These are phyloP conservation scores for Microbotryum lychnidis-dioicae DNA, from an alignment of 1,284 basidiomycete species.

Conservation along the genomic window DNA sequence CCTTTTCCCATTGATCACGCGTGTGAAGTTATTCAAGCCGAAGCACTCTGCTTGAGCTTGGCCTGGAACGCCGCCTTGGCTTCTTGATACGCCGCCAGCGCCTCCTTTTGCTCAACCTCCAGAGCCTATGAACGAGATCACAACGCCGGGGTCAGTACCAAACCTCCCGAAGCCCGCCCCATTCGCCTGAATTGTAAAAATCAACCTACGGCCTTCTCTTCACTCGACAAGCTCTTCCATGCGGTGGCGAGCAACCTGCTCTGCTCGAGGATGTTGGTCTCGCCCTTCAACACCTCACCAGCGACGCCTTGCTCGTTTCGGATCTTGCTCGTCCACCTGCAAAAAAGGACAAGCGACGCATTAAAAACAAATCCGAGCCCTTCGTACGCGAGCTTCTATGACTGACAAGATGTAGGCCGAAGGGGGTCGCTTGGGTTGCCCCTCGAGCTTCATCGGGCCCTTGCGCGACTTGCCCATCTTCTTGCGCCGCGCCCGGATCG, in stretches of 20 bases:
- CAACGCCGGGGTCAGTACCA: no score
- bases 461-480: slow-evolving; percentile 13
- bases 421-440: slow-evolving; percentile 22
- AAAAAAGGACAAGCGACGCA: neutral
- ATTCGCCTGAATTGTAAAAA: neutral
- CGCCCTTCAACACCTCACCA: slow-evolving; percentile 7
- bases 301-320: slow-evolving; percentile 3
- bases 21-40: no score
- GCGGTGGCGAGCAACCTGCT: slow-evolving; percentile 13
- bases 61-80: no score
- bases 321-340: slow-evolving; percentile 16
- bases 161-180: no score
- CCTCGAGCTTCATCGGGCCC: slow-evolving; percentile 8
- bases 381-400: neutral
- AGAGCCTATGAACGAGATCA: no score
- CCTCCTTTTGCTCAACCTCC: no score
- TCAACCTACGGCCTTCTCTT: slow-evolving; percentile 18
- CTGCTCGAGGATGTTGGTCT: slow-evolving; percentile 21
- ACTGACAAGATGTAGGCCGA: slow-evolving; percentile 21
- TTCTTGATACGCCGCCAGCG: no score
- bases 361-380: neutral
- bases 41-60: no score
- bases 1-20: no score
- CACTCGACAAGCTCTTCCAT: slow-evolving; percentile 13
- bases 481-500: slow-evolving; percentile 9